Percentiles rank a stretch among this genome's conserved stretches.
Conservation (phyloP, 163 green algal genomes). For the Prototheca cutis region DNA sequence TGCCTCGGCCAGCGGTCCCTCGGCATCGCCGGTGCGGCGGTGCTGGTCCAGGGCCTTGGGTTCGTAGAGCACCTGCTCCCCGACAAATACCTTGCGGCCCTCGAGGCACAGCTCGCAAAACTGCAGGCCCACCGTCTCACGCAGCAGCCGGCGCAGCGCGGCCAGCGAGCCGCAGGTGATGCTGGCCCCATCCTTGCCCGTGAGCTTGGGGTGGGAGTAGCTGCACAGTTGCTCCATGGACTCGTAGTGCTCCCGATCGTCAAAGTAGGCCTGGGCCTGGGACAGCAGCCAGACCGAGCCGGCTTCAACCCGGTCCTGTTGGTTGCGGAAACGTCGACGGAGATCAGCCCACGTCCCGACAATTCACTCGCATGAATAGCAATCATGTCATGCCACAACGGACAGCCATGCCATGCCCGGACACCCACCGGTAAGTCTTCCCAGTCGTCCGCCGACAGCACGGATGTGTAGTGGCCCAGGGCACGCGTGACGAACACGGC, state of each 20-base stretch:
- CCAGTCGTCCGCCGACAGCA: slow-evolving; percentile 51
- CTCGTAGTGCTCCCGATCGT: slow-evolving; percentile 68
- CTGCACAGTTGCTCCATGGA: slow-evolving; percentile 59
- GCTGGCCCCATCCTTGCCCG: no score
- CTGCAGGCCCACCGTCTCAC: slow-evolving; percentile 38
- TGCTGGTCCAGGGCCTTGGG: slow-evolving; percentile 65
- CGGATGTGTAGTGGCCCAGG: slow-evolving; percentile 69
- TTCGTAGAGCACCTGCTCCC: slow-evolving; percentile 84
- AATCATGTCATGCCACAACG: no score
- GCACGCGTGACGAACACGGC: slow-evolving; percentile 68
- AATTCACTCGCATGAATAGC: no score
- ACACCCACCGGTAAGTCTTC: slow-evolving; percentile 39
- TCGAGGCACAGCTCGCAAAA: slow-evolving; percentile 89
- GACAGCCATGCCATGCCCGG: no score
- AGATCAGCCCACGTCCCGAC: no score
- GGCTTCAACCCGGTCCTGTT: slow-evolving; percentile 4
- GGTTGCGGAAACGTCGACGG: no score
- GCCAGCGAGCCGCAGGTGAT: no score
- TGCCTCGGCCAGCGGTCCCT: slow-evolving; percentile 59
- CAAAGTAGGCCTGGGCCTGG: slow-evolving; percentile 73
- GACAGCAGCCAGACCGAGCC: slow-evolving; percentile 6
- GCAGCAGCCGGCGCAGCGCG: slow-evolving; percentile 55
- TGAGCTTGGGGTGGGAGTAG: no score
- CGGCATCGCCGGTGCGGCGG: slow-evolving; percentile 55
- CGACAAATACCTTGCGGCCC: slow-evolving; percentile 85